Conservation (phyloP, 1,284 basidiomycete species). For the Leccinum fuscescens region DNA sequence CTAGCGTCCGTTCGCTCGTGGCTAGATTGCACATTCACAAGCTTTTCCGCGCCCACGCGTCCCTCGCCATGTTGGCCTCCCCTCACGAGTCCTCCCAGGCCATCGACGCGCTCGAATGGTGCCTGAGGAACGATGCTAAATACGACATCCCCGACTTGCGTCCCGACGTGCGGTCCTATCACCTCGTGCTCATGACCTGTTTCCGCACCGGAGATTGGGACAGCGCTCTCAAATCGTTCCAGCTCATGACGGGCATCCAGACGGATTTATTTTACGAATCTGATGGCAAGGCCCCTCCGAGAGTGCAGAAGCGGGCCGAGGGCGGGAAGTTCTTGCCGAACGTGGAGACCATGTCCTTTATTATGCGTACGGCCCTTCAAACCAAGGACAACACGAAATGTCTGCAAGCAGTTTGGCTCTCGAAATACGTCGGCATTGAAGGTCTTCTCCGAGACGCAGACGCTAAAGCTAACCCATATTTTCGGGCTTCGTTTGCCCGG, state of each 20-base stretch:
- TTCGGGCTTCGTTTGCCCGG: slow-evolving; percentile 30
- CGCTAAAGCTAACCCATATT: slow-evolving; percentile 16
- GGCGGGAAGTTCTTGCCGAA: slow-evolving; percentile 46
- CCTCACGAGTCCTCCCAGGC: slow-evolving; percentile 39
- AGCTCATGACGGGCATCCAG: slow-evolving; percentile 65
- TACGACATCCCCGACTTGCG: slow-evolving; percentile 43
- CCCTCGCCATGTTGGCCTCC: slow-evolving; percentile 38
- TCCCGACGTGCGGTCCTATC: slow-evolving; percentile 50
- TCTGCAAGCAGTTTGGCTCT: slow-evolving; percentile 58
- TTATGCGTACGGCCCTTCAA: slow-evolving; percentile 54
- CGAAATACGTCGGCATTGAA: slow-evolving; percentile 43
- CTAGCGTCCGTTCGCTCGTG: slow-evolving; percentile 41
- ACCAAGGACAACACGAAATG: slow-evolving; percentile 47
- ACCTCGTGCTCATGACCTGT: slow-evolving; percentile 57
- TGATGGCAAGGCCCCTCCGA: slow-evolving; percentile 32
- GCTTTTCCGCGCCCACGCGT: slow-evolving; percentile 50
- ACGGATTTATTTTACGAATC: slow-evolving; percentile 51
- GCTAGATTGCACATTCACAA: slow-evolving; percentile 57
- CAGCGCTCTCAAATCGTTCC: slow-evolving; percentile 52
- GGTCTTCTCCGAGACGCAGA: slow-evolving; percentile 20
- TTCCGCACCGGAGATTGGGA: slow-evolving; percentile 62
- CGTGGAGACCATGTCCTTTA: slow-evolving; percentile 47
- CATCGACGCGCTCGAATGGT: slow-evolving; percentile 61
- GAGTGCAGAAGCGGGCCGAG: slow-evolving; percentile 39
- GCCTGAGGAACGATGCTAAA: slow-evolving; percentile 48